Percentiles rank a stretch among this genome's conserved stretches.
Evolutionary conservation across 78 protist species (phyloP).

Genomic region (Andalucia godoyi): DNA sequence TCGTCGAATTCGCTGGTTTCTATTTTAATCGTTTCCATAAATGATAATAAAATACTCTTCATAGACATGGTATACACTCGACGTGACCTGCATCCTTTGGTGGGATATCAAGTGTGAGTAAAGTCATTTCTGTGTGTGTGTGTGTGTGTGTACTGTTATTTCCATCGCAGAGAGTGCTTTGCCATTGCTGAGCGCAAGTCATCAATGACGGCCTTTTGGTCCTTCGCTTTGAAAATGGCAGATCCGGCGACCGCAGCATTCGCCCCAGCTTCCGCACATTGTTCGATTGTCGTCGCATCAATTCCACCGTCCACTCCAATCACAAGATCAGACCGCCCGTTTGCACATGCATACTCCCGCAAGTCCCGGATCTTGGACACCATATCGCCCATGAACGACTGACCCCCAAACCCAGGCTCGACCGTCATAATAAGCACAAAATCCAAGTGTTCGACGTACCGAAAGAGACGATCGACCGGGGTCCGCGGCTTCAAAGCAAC

Average conservation of each 20-base stretch:
- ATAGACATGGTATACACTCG: too few relatives aligned
- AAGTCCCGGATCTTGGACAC: conserved; percentile 71
- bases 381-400: conserved; percentile 83
- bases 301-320: conserved; percentile 98
- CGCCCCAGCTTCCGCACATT: conserved; percentile 89
- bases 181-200: conserved; percentile 19
- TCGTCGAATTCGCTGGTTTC: too few relatives aligned
- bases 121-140: too few relatives aligned
- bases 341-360: too few relatives aligned
- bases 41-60: too few relatives aligned
- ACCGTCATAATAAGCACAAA: conserved; percentile 94
- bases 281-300: conserved; percentile 61
- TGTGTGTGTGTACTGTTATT: too few relatives aligned
- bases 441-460: conserved; percentile 37
- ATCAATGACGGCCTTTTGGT: conserved; percentile 17
- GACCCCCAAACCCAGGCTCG: conserved; percentile 99
- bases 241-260: conserved; percentile 95
- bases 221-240: conserved; percentile 52
- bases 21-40: too few relatives aligned
- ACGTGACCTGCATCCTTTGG: too few relatives aligned
- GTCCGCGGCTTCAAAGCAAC: conserved; percentile 91
- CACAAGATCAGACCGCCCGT: conserved; percentile 63
- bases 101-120: too few relatives aligned
- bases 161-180: too few relatives aligned
- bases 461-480: conserved; percentile 21